Percentiles rank a stretch among this genome's conserved stretches.
These are phyloP conservation scores for Acer yangbiense DNA, from an alignment of 345 rosid genomes.

Conservation along the genomic window DNA sequence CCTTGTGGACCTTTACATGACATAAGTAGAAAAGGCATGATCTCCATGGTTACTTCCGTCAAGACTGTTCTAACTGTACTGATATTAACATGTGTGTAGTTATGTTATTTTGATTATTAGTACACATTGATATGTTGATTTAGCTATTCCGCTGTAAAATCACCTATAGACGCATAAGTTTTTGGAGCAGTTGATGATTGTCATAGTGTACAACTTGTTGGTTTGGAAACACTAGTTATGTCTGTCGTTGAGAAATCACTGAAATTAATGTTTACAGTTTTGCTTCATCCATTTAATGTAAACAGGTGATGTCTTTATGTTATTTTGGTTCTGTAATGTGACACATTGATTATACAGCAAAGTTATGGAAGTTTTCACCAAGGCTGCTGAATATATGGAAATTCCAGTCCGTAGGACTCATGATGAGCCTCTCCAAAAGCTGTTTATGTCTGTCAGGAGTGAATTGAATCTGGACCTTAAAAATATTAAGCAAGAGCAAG, in stretches of 20 bases:
- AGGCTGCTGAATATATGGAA: slow-evolving; percentile 98
- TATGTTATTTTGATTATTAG: neutral
- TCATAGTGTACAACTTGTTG: neutral
- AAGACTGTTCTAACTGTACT: neutral
- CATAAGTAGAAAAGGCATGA: neutral
- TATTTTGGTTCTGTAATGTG: slow-evolving; percentile 2
- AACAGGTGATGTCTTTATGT: neutral
- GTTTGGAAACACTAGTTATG: neutral
- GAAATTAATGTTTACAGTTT: neutral
- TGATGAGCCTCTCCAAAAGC: slow-evolving; percentile 94
- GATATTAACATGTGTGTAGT: neutral
- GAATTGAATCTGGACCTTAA: slow-evolving; percentile 92
- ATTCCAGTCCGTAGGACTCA: slow-evolving; percentile 96
- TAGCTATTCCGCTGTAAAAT: neutral
- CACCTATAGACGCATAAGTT: neutral
- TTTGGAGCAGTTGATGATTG: slow-evolving; percentile 5
- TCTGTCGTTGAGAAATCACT: neutral
- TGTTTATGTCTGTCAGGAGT: slow-evolving; percentile 93
- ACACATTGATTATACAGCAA: slow-evolving; percentile 57
- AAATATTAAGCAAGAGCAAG: slow-evolving; percentile 99
- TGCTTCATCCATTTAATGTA: neutral
- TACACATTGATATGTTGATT: neutral
- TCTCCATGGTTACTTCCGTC: neutral
- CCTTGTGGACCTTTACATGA: neutral
- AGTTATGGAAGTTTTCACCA: slow-evolving; percentile 96